phyloP scores from a whole-genome alignment of 306 rosid genomes.

The Fagus sylvatica region DNA sequence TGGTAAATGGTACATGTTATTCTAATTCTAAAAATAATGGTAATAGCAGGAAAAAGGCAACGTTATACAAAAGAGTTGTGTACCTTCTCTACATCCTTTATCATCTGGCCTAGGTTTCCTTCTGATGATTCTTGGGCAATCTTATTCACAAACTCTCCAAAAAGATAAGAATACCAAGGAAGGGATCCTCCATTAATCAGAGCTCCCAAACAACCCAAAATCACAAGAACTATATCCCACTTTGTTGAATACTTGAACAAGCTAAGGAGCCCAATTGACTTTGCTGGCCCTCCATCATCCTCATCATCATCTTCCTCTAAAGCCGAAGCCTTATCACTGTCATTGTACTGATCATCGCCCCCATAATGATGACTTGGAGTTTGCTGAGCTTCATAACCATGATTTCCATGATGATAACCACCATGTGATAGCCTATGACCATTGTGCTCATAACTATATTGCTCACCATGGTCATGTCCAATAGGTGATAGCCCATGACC shows the following conservation, averaged over 20 bases:
- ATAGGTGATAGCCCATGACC: too few relatives aligned
- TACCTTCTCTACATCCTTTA: slow-evolving; percentile 65
- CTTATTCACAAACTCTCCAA: slow-evolving; percentile 68
- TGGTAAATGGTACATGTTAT: too few relatives aligned
- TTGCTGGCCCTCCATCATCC: slow-evolving; percentile 47
- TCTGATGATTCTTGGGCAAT: slow-evolving; percentile 42
- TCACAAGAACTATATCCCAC: slow-evolving; percentile 71
- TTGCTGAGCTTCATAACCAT: neutral
- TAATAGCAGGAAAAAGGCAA: neutral
- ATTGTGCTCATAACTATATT: neutral
- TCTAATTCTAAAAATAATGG: neutral
- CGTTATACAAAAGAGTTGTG: neutral
- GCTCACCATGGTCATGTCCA: too few relatives aligned
- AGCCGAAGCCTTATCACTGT: slow-evolving; percentile 26
- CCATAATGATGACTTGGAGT: too few relatives aligned
- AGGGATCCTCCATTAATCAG: slow-evolving; percentile 88
- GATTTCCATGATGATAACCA: slow-evolving; percentile 8
- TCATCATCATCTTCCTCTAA: slow-evolving; percentile 33
- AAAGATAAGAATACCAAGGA: slow-evolving; percentile 77
- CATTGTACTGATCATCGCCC: too few relatives aligned
- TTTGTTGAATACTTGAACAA: slow-evolving; percentile 81
- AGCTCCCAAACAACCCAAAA: slow-evolving; percentile 87
- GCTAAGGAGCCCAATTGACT: slow-evolving; percentile 63
- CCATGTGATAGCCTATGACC: slow-evolving; percentile 24
- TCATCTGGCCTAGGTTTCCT: slow-evolving; percentile 37